Base-by-base conservation (phyloP, 2,329 filamentous ascomycete genomes). In the Diaporthe sp. region DNA sequence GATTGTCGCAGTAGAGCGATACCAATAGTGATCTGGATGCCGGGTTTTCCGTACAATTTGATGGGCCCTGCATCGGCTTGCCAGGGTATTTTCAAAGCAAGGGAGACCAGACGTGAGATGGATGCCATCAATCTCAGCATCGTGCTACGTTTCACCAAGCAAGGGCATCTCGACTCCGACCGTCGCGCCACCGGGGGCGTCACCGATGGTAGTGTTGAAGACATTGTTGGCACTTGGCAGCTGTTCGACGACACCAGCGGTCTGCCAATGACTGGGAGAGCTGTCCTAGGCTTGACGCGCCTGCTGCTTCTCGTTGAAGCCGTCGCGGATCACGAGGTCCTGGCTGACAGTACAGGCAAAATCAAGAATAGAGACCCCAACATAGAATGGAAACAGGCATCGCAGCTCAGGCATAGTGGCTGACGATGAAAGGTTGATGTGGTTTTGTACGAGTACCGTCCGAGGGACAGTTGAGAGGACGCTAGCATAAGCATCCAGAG, bases 131-230 rank as follows among this genome's bases (percentile, higher is more conserved):
- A 89, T 86, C 76, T 92, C 90, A 57, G 91, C 88, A 79, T 95
- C 92, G 77, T 94, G 91, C 83, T 94, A 94, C 71, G 95, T 86
- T 80, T 95, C 92, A 3, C 91, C 91, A 6, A 94, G 86, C 76
- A 93, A 94, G 0, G 86, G 89, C 72, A 95, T 89, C 15, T 92
- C 86, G 9, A 95, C 88, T 9, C 86, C 80, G 45, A 94, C 83
- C 45, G 85, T 87, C 22, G 88, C 87, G 0, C 86, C 86, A 0
- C 89, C 86, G 0, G 92, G 90, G 0, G 95, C 87, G 77, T 94
- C 94, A 13, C 92, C 93, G 1, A 95, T 83, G 0, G 87, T 90
- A 0, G 92, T 92, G 5, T 87, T 90, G 80, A 95, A 95, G 40
- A 93, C 89, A 80, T 95, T 93, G 3, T 89, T 86, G 2, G 91